Base-by-base conservation (phyloP, 192 early-diverging fungal species). In the Globomyces pollinis-pini region DNA sequence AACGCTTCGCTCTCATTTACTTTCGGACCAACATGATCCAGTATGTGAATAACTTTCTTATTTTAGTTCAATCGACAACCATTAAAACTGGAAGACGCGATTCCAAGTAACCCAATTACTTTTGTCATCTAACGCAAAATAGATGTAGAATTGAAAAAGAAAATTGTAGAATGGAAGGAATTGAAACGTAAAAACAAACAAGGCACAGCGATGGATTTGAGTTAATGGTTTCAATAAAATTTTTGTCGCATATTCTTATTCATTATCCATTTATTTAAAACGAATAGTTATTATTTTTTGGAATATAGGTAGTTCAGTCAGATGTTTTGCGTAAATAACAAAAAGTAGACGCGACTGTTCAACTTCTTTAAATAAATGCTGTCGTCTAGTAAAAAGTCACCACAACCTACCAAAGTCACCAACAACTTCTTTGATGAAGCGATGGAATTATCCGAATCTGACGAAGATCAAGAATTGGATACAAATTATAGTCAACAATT, bases 1-100 rank as follows among this genome's bases (percentile, higher is more conserved):
- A 16, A 94, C 88, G 0, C 94, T 99, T 59, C 86, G 85, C 62
- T 78, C 86, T 9, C 89, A 94, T 67, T 66, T 96, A 56, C 72
- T 99, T 31, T 90, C 89, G 50, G 89, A 94, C 55, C 70, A 82
- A 3, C 80, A 83, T 13, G 96, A 99, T 74, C 96, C 96, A 20
- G n/a, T n/a, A n/a, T n/a, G n/a, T n/a, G n/a, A n/a, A n/a, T n/a
- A n/a, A n/a, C n/a, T n/a, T n/a, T n/a, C n/a, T n/a, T n/a, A n/a
- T n/a, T n/a, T n/a, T n/a, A n/a, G n/a, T 96, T 96, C 69, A 98
- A 95, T 68, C 85, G 93, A 33, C 83, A 81, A 33, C 91, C 90
- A 15, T 71, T 98, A 44, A 79, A 78, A 1, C 91, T 93, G 54
- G 87, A 92, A 11, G 85, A 89, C 78, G 85, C 94, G 16, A 75